Percentiles rank a stretch among this genome's conserved stretches.
These are phyloP conservation scores for Monosporascus sp. DNA, from an alignment of 2,329 filamentous ascomycete genomes.

Conservation along the genomic window DNA sequence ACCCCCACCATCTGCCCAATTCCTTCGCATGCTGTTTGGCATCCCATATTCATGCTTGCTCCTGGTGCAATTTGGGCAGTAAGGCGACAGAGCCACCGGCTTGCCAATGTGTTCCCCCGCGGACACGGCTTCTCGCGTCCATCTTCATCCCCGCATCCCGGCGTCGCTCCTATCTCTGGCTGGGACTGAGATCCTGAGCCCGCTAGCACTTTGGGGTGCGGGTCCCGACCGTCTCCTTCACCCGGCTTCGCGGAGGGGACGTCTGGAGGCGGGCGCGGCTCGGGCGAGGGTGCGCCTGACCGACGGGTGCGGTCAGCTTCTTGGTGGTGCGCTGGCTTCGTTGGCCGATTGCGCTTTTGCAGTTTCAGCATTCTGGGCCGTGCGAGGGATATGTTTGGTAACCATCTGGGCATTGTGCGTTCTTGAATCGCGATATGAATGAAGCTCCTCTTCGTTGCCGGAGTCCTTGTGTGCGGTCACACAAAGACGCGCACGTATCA, in stretches of 20 bases:
- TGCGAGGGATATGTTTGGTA: not conserved
- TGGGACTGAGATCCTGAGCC: too few relatives aligned
- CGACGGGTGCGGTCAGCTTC: conserved; percentile 13
- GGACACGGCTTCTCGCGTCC: too few relatives aligned
- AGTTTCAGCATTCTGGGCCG: not conserved
- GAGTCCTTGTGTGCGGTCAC: not conserved
- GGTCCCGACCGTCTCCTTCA: not conserved
- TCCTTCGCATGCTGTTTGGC: too few relatives aligned
- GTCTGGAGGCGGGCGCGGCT: conserved; percentile 10
- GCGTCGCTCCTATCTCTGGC: too few relatives aligned
- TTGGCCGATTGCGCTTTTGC: not conserved
- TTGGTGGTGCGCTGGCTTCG: not conserved
- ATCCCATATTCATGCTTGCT: too few relatives aligned
- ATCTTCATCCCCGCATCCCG: too few relatives aligned
- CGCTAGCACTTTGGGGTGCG: not conserved
- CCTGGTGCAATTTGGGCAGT: too few relatives aligned
- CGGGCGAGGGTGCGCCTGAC: conserved; percentile 17
- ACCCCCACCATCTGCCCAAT: too few relatives aligned
- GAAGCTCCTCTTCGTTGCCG: not conserved
- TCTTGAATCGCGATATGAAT: not conserved
- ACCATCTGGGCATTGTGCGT: not conserved
- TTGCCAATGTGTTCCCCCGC: too few relatives aligned
- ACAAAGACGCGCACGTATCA: not conserved
- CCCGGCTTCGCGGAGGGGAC: conserved; percentile 3
- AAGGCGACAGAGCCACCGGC: too few relatives aligned